These are phyloP conservation scores for Chaetomium cochliodes DNA, from an alignment of 495 filamentous ascomycete genomes.

Conservation along the genomic window DNA sequence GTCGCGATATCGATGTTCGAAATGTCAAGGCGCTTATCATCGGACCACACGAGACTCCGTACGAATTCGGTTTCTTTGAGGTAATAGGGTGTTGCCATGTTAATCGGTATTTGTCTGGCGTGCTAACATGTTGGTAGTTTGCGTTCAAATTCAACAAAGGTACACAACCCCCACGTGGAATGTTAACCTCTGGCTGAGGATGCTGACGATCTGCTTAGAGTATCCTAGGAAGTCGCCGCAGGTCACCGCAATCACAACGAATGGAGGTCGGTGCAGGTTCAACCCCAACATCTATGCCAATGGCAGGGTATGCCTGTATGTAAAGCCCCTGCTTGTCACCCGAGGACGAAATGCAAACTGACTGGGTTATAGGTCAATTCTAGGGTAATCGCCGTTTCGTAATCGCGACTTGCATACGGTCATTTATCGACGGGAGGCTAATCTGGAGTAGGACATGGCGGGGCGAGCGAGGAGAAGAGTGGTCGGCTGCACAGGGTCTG, in stretches of 20 bases:
- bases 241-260: conserved; percentile 79
- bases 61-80: conserved; percentile 97
- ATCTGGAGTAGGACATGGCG: conserved; percentile 77
- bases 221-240: conserved; percentile 81
- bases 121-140: conserved; percentile 52
- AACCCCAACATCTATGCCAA: conserved; percentile 94
- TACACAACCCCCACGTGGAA: conserved; percentile 29
- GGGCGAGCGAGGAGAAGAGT: conserved; percentile 84
- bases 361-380: conserved; percentile 67
- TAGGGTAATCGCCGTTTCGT: conserved; percentile 61
- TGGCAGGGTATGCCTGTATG: conserved; percentile 90
- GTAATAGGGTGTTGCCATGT: conserved; percentile 45
- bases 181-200: background rate
- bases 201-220: conserved; percentile 48
- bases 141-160: conserved; percentile 65
- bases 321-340: background rate
- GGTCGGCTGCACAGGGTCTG: conserved; percentile 92
- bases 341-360: conserved; percentile 15
- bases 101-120: background rate
- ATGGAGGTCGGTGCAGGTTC: conserved; percentile 81
- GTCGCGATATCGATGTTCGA: conserved; percentile 80
- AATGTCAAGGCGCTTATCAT: conserved; percentile 87
- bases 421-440: conserved; percentile 25
- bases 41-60: conserved; percentile 91
- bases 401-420: conserved; percentile 2